Conservation (phyloP, 768 basidiomycete species). For the Naganishia onofrii region DNA sequence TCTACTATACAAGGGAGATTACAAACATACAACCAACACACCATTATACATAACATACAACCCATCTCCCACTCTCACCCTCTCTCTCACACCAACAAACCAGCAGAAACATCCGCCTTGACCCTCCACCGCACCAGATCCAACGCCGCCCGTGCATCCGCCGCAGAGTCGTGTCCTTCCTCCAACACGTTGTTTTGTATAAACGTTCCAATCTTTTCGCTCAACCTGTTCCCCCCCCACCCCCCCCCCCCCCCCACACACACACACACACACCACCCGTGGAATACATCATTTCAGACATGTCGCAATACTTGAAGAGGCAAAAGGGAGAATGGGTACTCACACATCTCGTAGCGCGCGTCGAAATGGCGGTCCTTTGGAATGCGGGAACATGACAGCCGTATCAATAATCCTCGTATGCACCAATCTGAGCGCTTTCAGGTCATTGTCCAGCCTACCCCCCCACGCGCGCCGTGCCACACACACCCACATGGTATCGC, state of each 20-base stretch:
- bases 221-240: slow-evolving; percentile 59
- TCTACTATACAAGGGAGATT: background rate
- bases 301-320: background rate
- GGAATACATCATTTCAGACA: too few relatives aligned
- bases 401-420: slow-evolving; percentile 85
- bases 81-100: background rate
- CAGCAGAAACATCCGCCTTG: slow-evolving; percentile 56
- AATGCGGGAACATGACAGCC: slow-evolving; percentile 74
- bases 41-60: too few relatives aligned
- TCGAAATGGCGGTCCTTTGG: slow-evolving; percentile 70
- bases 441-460: slow-evolving; percentile 80
- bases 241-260: too few relatives aligned
- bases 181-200: slow-evolving; percentile 78
- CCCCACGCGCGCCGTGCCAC: too few relatives aligned
- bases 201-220: slow-evolving; percentile 71
- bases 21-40: background rate
- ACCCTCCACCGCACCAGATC: slow-evolving; percentile 83
- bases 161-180: slow-evolving; percentile 81
- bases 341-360: slow-evolving; percentile 79
- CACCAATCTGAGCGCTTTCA: slow-evolving; percentile 82
- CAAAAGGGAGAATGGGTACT: slow-evolving; percentile 33
- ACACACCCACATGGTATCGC: too few relatives aligned
- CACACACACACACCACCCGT: too few relatives aligned
- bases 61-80: background rate
- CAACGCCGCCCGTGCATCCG: slow-evolving; percentile 83